A percentile compares a stretch with the other conserved stretches of the same genome.
phyloP scores from a whole-genome alignment of 208 protist genomes.

The Tritrichomonas foetus region DNA sequence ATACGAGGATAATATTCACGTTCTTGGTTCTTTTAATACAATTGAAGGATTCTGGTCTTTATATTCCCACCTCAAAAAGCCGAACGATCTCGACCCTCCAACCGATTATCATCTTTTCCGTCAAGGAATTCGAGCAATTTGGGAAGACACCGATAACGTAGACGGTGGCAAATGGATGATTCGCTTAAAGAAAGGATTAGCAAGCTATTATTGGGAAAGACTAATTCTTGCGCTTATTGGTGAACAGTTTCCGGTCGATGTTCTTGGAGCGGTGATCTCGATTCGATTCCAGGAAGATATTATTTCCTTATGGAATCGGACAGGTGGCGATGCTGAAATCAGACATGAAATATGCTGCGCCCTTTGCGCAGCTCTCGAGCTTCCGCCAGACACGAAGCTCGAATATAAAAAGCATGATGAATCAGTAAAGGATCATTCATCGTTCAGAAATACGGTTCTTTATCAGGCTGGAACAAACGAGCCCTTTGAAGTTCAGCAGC shows the following conservation, averaged over 20 bases:
- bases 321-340: not conserved
- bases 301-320: slow-evolving; percentile 4
- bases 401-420: slow-evolving; percentile 35
- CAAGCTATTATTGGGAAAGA: slow-evolving; percentile 1
- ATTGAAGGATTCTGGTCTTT: slow-evolving; percentile 22
- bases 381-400: not conserved
- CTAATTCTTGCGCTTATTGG: slow-evolving; percentile 8
- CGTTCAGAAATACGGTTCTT: slow-evolving; percentile 14
- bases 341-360: not conserved
- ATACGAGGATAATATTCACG: slow-evolving; percentile 14
- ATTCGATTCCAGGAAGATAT: slow-evolving; percentile 25
- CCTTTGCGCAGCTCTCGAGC: not conserved
- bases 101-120: slow-evolving; percentile 43
- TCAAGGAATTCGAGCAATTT: slow-evolving; percentile 42
- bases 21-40: not conserved
- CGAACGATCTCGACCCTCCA: not conserved
- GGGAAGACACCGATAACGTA: slow-evolving; percentile 43
- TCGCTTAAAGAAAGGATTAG: not conserved
- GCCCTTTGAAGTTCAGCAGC: not conserved
- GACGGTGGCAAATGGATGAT: slow-evolving; percentile 46
- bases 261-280: not conserved
- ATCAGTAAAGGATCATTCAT: slow-evolving; percentile 30
- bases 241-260: slow-evolving; percentile 18
- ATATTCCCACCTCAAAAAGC: not conserved
- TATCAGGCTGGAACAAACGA: not conserved